A percentile compares a stretch with the other conserved stretches of the same genome.
Evolutionary conservation across 2,329 filamentous ascomycete genomes (phyloP).

Genomic region (Stagonosporopsis rhizophila): DNA sequence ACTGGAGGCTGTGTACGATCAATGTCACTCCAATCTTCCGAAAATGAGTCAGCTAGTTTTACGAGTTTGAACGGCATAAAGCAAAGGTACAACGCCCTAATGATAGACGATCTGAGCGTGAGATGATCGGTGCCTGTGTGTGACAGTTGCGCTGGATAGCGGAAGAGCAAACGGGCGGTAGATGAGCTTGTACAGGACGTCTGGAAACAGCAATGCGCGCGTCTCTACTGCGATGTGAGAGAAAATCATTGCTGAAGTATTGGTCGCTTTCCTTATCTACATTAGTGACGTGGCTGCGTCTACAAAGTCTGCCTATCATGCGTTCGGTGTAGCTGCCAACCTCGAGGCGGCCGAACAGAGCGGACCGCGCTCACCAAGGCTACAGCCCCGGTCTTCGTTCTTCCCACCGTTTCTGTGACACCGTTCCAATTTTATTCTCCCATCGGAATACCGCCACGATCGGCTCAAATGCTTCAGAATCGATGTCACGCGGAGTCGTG

Average conservation of each 20-base stretch:
- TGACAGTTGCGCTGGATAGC: slow-evolving; percentile 2
- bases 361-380: neutral
- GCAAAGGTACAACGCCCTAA: too few relatives aligned
- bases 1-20: too few relatives aligned
- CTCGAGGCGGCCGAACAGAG: neutral
- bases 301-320: neutral
- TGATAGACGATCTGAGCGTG: too few relatives aligned
- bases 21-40: too few relatives aligned
- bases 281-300: neutral
- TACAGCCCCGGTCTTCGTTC: neutral
- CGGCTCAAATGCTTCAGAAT: neutral
- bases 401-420: neutral
- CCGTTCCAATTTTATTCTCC: neutral
- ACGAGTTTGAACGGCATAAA: too few relatives aligned
- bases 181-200: slow-evolving; percentile 2
- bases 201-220: neutral
- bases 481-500: slow-evolving; percentile 15
- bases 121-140: slow-evolving; percentile 1
- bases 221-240: neutral
- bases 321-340: neutral
- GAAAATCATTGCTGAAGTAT: neutral
- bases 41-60: too few relatives aligned
- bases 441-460: neutral
- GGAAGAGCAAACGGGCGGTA: neutral
- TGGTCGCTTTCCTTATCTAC: neutral